A percentile compares a stretch with the other conserved stretches of the same genome.
Conservation (phyloP, 1,284 basidiomycete genomes). For the Apiotrichum montevideense region DNA sequence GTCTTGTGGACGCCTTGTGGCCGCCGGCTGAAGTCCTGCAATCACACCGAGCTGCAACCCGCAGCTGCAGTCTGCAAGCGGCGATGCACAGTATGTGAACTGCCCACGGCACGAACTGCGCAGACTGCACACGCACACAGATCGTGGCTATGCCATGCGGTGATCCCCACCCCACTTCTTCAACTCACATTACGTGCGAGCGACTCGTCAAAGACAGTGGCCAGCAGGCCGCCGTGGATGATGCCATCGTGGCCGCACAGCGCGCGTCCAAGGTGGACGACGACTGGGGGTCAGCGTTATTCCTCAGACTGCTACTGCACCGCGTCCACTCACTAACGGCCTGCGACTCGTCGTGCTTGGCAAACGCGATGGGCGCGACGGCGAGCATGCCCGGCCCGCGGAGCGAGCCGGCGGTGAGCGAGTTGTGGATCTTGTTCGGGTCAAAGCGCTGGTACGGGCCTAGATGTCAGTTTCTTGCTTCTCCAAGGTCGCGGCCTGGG, state of each 20-base stretch:
- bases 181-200: conserved; percentile 67
- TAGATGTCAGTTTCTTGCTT: conserved; percentile 45
- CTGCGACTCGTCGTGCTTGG: conserved; percentile 68
- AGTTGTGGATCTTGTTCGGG: conserved; percentile 65
- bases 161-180: too few relatives aligned
- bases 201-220: conserved; percentile 82
- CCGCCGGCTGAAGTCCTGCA: too few relatives aligned
- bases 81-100: too few relatives aligned
- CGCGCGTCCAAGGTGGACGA: conserved; percentile 76
- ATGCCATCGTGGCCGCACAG: conserved; percentile 89
- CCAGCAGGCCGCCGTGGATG: conserved; percentile 84
- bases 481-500: conserved; percentile 20
- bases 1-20: too few relatives aligned
- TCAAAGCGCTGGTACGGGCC: conserved; percentile 64
- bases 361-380: conserved; percentile 65
- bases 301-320: too few relatives aligned
- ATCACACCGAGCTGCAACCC: too few relatives aligned
- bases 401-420: conserved; percentile 75
- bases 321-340: conserved; percentile 46
- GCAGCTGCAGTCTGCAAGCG: too few relatives aligned
- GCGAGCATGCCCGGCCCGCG: conserved; percentile 79
- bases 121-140: too few relatives aligned
- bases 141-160: too few relatives aligned
- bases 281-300: conserved; percentile 33
- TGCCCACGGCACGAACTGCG: too few relatives aligned